These are phyloP conservation scores for Heritiera fomes DNA, from an alignment of 345 rosid genomes.

Conservation along the genomic window DNA sequence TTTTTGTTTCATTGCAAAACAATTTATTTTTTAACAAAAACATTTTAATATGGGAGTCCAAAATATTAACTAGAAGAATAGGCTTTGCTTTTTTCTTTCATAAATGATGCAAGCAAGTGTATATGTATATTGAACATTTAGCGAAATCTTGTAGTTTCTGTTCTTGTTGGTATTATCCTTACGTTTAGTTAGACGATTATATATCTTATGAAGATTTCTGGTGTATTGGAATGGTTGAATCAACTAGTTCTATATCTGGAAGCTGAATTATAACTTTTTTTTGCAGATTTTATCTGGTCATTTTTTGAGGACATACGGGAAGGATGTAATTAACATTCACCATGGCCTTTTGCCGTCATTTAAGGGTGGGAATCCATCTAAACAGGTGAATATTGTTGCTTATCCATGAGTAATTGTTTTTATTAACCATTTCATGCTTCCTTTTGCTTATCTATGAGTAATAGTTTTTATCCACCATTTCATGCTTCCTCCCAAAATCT, in stretches of 20 bases:
- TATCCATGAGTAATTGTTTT: slow-evolving; percentile 19
- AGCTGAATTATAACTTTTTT: slow-evolving; percentile 9
- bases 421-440: slow-evolving; percentile 12
- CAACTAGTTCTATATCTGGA: not conserved
- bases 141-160: slow-evolving; percentile 7
- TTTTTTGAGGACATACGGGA: slow-evolving; percentile 73
- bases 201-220: not conserved
- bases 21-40: not conserved
- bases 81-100: slow-evolving; percentile 11
- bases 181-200: not conserved
- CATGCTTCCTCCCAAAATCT: slow-evolving; percentile 16
- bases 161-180: slow-evolving; percentile 8
- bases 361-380: slow-evolving; percentile 81
- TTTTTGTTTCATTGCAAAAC: slow-evolving; percentile 7
- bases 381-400: slow-evolving; percentile 57
- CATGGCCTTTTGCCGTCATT: slow-evolving; percentile 98
- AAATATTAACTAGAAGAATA: slow-evolving; percentile 18
- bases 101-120: not conserved
- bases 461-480: slow-evolving; percentile 11
- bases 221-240: slow-evolving; percentile 10
- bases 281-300: slow-evolving; percentile 69
- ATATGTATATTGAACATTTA: not conserved
- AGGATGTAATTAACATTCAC: slow-evolving; percentile 94
- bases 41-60: not conserved
- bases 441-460: slow-evolving; percentile 19